These are phyloP conservation scores for Wickerhamiella allomyrinae DNA, from an alignment of 805 yeast species.

Conservation along the genomic window DNA sequence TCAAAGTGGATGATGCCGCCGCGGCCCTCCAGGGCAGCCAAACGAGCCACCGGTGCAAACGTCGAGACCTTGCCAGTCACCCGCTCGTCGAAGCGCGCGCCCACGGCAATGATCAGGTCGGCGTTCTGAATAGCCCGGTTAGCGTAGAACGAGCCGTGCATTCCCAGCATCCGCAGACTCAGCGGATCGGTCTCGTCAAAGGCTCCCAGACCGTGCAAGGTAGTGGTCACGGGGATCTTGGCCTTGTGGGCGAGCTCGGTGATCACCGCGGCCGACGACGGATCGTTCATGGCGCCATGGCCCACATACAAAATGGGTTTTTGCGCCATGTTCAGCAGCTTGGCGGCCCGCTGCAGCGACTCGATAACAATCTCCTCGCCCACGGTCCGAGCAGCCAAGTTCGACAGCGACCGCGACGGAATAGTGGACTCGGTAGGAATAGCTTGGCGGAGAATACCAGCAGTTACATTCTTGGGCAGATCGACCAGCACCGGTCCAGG, in stretches of 20 bases:
- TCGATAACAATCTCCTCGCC: constrained; percentile 55
- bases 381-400: constrained; percentile 53
- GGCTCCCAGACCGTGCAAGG: constrained; percentile 86
- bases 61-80: constrained; percentile 76
- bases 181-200: constrained; percentile 85
- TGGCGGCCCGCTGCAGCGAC: constrained; percentile 64
- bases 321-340: constrained; percentile 65
- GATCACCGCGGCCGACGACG: constrained; percentile 50
- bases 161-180: constrained; percentile 91
- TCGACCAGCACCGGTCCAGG: constrained; percentile 98
- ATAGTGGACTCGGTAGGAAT: constrained; percentile 78
- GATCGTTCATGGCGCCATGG: constrained; percentile 60
- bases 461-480: constrained; percentile 95
- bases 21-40: constrained; percentile 73
- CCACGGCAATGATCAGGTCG: constrained; percentile 83
- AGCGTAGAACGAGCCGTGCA: constrained; percentile 96
- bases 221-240: constrained; percentile 88
- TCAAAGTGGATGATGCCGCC: constrained; percentile 98
- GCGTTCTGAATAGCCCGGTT: constrained; percentile 89
- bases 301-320: constrained; percentile 86
- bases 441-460: constrained; percentile 70
- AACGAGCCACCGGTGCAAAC: constrained; percentile 87
- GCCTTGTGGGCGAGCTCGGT: constrained; percentile 84
- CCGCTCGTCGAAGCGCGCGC: constrained; percentile 97
- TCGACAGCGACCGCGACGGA: constrained; percentile 45